These are phyloP conservation scores for Starmerella bombi DNA, from an alignment of 805 yeast genomes.

Conservation along the genomic window DNA sequence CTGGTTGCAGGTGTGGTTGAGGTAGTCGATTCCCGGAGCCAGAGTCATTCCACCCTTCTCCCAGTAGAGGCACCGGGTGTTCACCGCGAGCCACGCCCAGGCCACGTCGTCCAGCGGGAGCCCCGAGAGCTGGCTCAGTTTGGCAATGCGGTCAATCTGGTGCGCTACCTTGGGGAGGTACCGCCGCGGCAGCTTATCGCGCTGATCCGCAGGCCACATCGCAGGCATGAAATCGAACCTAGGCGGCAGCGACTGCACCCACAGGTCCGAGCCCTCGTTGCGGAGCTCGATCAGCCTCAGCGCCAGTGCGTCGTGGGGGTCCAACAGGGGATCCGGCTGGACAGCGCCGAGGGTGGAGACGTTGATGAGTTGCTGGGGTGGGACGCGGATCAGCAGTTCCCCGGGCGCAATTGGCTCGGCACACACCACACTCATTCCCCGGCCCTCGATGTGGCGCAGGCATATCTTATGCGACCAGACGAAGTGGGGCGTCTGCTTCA, in stretches of 20 bases:
- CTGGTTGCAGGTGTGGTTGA: slow-evolving; percentile 47
- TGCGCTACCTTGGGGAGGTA: slow-evolving; percentile 13
- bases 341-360: slow-evolving; percentile 2
- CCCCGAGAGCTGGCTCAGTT: neutral
- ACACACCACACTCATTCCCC: slow-evolving; percentile 57
- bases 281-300: slow-evolving; percentile 5
- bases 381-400: slow-evolving; percentile 16
- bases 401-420: slow-evolving; percentile 24
- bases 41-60: slow-evolving; percentile 60
- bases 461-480: slow-evolving; percentile 21
- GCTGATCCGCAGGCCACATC: slow-evolving; percentile 37
- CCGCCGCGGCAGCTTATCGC: slow-evolving; percentile 16
- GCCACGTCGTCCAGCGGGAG: slow-evolving; percentile 19
- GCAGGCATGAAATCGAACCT: slow-evolving; percentile 51
- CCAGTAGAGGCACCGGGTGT: slow-evolving; percentile 83
- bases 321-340: neutral
- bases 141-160: slow-evolving; percentile 13
- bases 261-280: slow-evolving; percentile 20
- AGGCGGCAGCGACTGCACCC: slow-evolving; percentile 50
- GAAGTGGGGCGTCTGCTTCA: slow-evolving; percentile 5
- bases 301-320: slow-evolving; percentile 18
- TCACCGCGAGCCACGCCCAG: slow-evolving; percentile 77
- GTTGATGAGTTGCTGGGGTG: slow-evolving; percentile 16
- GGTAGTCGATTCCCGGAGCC: slow-evolving; percentile 83
- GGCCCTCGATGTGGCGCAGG: slow-evolving; percentile 32